A percentile compares a stretch with the other conserved stretches of the same genome.
Evolutionary conservation across 345 rosid species (phyloP).

Genomic region (Melaleuca alternifolia): DNA sequence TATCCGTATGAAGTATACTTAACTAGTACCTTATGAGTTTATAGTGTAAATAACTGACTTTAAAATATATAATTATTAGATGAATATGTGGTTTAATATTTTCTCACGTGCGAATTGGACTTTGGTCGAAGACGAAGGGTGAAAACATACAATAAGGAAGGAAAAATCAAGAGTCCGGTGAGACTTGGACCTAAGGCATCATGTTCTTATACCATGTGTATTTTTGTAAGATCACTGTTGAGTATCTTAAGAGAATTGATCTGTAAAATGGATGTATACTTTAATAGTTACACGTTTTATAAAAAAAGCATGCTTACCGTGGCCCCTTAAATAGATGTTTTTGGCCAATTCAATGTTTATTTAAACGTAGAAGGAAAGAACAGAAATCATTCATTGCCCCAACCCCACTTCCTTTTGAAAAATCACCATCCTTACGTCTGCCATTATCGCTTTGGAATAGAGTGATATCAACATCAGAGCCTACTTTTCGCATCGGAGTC

Average conservation of each 20-base stretch:
- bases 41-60: neutral
- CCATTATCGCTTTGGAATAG: neutral
- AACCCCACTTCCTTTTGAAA: neutral
- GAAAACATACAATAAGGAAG: neutral
- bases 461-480: neutral
- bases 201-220: fast-evolving
- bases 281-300: neutral
- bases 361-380: neutral
- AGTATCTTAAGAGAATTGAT: neutral
- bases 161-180: fast-evolving
- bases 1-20: neutral
- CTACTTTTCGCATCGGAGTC: neutral
- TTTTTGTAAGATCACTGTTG: fast-evolving
- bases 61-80: fast-evolving
- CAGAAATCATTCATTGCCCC: neutral
- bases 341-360: neutral
- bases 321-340: neutral
- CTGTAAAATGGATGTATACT: fast-evolving
- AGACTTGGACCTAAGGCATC: neutral
- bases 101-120: fast-evolving
- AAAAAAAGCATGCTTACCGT: neutral
- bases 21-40: neutral
- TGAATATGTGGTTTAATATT: neutral
- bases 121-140: neutral
- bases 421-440: neutral